Evolutionary conservation across 1,284 basidiomycete species (phyloP).

Genomic region (Trichosporon inkin): DNA sequence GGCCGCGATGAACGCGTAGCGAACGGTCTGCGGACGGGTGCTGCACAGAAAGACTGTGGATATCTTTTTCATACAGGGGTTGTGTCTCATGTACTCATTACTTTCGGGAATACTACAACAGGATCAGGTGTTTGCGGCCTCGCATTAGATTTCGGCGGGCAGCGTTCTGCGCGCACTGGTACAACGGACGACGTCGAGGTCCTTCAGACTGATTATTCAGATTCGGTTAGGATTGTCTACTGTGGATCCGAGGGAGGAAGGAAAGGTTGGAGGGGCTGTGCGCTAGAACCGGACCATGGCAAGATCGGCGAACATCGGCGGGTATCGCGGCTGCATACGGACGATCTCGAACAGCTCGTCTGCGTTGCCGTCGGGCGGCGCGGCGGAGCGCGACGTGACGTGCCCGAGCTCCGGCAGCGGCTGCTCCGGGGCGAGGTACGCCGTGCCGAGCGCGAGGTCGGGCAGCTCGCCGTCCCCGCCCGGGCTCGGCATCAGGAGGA

Average conservation of each 20-base stretch:
- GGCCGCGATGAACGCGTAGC: conserved; percentile 23
- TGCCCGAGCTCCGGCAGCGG: not conserved
- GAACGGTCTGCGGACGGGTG: too few relatives aligned
- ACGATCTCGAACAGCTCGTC: conserved; percentile 6
- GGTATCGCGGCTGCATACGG: not conserved
- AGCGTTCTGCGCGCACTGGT: too few relatives aligned
- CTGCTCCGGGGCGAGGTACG: not conserved
- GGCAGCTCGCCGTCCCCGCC: conserved; percentile 11
- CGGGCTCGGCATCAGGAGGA: conserved; percentile 15
- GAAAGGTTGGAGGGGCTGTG: not conserved
- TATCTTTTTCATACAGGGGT: too few relatives aligned
- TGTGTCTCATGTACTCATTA: too few relatives aligned
- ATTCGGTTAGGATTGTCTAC: too few relatives aligned
- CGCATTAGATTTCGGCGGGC: too few relatives aligned
- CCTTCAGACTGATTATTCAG: too few relatives aligned
- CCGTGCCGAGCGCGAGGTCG: conserved; percentile 19
- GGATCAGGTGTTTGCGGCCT: too few relatives aligned
- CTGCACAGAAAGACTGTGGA: too few relatives aligned
- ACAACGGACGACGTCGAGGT: too few relatives aligned
- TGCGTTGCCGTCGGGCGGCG: not conserved
- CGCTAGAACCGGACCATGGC: conserved; percentile 4
- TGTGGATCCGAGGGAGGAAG: not conserved
- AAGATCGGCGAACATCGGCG: not conserved
- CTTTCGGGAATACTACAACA: too few relatives aligned
- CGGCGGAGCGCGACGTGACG: not conserved